Evolutionary conservation across 1,284 basidiomycete species (phyloP).

Genomic region (Schizophyllum amplum): DNA sequence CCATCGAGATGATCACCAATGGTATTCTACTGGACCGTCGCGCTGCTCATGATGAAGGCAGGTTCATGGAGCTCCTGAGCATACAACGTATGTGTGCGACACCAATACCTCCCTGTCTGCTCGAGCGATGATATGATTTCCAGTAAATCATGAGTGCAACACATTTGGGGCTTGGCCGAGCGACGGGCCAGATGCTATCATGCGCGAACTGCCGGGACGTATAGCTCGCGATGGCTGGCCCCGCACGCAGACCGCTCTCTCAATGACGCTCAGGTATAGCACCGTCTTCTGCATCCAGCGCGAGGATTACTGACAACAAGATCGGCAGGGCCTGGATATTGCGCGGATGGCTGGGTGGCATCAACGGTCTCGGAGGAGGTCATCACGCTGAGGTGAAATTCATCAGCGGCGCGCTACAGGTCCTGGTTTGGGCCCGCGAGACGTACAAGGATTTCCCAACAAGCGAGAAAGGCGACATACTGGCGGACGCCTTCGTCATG

Average conservation of each 20-base stretch:
- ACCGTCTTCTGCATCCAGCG: neutral
- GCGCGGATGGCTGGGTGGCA: neutral
- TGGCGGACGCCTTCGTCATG: slow-evolving; percentile 20
- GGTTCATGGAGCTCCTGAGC: neutral
- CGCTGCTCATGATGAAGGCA: neutral
- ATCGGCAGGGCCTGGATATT: neutral
- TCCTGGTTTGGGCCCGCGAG: slow-evolving; percentile 32
- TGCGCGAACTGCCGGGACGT: neutral
- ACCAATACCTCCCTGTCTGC: neutral
- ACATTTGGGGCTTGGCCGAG: neutral
- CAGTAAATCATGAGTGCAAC: neutral
- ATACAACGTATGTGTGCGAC: neutral
- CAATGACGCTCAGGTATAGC: neutral
- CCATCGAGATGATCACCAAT: neutral
- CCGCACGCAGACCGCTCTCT: neutral
- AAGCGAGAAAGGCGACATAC: slow-evolving; percentile 23
- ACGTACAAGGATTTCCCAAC: slow-evolving; percentile 12
- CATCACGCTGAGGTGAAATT: slow-evolving; percentile 18
- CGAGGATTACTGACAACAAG: neutral
- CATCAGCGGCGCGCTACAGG: slow-evolving; percentile 22
- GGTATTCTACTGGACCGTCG: neutral
- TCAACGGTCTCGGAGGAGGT: slow-evolving; percentile 1
- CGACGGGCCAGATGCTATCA: neutral
- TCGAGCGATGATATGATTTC: neutral
- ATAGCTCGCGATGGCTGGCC: neutral